These are phyloP conservation scores for Cladosporium oxysporum DNA, from an alignment of 2,329 filamentous ascomycete genomes.

Conservation along the genomic window DNA sequence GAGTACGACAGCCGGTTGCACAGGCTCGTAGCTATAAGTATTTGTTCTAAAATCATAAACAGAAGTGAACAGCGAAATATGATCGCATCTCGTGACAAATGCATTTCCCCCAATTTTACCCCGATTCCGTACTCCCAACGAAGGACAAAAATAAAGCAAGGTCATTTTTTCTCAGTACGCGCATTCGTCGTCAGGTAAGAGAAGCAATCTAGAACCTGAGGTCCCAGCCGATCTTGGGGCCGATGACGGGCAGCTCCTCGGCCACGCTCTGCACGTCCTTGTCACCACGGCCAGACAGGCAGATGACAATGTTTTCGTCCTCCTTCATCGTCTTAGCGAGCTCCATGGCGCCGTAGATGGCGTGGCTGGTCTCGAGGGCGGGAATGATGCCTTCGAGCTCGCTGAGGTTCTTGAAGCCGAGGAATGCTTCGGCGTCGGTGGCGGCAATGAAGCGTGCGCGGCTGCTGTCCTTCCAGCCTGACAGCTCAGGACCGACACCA, in stretches of 20 bases:
- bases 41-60: neutral
- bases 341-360: constrained; percentile 84
- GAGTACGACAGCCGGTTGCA: neutral
- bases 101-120: neutral
- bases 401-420: constrained; percentile 80
- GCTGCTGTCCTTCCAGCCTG: constrained; percentile 86
- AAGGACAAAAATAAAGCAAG: neutral
- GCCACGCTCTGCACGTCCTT: constrained; percentile 99
- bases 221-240: constrained; percentile 81
- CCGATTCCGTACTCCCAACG: neutral
- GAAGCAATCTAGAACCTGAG: constrained; percentile 48
- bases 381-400: constrained; percentile 96
- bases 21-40: neutral
- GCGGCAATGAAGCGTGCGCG: constrained; percentile 87
- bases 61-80: neutral
- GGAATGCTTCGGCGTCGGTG: constrained; percentile 86
- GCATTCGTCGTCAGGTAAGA: neutral
- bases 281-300: constrained; percentile 88
- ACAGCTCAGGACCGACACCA: constrained; percentile 90
- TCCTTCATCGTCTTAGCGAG: constrained; percentile 90
- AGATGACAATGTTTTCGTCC: constrained; percentile 89
- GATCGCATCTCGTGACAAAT: neutral
- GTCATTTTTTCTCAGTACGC: neutral
- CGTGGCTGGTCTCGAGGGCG: constrained; percentile 90
- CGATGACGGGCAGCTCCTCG: constrained; percentile 84